Base-by-base conservation (phyloP, 2,329 filamentous ascomycete species). In the Neopestalotiopsis sp. region DNA sequence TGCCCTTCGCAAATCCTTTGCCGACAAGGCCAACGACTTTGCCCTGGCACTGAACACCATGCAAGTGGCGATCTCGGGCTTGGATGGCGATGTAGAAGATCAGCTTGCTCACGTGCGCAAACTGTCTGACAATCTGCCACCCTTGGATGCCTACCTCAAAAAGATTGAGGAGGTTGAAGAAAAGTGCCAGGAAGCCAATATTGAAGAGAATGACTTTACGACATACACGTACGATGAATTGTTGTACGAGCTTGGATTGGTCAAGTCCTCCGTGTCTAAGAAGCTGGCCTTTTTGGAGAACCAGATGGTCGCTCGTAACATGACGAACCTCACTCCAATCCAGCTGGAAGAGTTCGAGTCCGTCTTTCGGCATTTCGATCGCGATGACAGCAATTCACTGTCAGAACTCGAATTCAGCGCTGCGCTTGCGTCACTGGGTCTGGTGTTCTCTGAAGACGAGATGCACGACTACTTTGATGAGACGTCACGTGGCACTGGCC, bases 171-270 rank as follows among this genome's bases (percentile, higher is more conserved):
- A 89, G 12, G 88, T 98, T 62, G 95, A 98, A 77, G 89, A 90
- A 72, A 94, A 97, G 81, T 99, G 96, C 79, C 89, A 91, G 70
- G 95, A 98, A 83, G 96, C 96, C 71, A 98, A 99, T 79, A 98
- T 99, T 72, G 96, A 99, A 81, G 96, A 99, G 77, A 99, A 99
- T 81, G 96, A 99, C 83, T 98, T 96, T 80, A 99, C 96, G n/a
- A 98, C 95, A 9, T 98, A 98, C 82, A 97, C 95, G 10, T 96
- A 98, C 79, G 96, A 99, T 78, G 96, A 99, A 81, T 87, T 99
- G 57, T 90, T 91, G 70, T 99, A 99, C 82, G 96, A 99, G 82
- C 87, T 98, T 69, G 91, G 94, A 17, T 87, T 99, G 38, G 96
- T 98, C 68, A 95, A 94, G 78, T 92, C 93, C 38, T 96, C 93